These are phyloP conservation scores for Linderina pennispora DNA, from an alignment of 192 early-diverging fungal genomes.

Conservation along the genomic window DNA sequence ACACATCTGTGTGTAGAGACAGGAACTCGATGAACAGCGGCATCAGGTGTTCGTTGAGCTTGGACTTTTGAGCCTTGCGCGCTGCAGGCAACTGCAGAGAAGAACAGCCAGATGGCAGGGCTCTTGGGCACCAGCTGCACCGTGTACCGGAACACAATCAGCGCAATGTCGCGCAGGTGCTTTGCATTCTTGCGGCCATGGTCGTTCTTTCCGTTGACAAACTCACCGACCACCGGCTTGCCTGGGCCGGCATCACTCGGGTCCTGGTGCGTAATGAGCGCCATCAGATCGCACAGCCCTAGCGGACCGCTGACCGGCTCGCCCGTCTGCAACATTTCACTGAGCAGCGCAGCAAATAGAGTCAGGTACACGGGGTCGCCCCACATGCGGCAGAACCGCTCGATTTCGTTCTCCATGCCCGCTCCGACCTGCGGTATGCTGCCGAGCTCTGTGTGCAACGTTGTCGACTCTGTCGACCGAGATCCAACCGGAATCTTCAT, in stretches of 20 bases:
- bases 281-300: constrained; percentile 8
- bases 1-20: constrained; percentile 2
- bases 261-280: constrained; percentile 3
- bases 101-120: constrained; percentile 15
- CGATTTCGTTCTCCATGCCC: constrained; percentile 19
- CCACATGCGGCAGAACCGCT: constrained; percentile 31
- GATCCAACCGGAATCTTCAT: constrained; percentile 19
- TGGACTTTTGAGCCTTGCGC: no score
- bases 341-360: constrained; percentile 15
- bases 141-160: constrained; percentile 2
- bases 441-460: constrained; percentile 1
- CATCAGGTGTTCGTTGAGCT: constrained; percentile 2
- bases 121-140: constrained; percentile 4
- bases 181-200: constrained; percentile 9
- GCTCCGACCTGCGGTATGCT: constrained; percentile 6
- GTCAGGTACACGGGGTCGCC: constrained; percentile 21
- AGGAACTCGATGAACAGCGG: constrained; percentile 20
- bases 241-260: background rate
- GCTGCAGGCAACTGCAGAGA: constrained; percentile 11
- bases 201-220: constrained; percentile 2
- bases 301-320: constrained; percentile 1
- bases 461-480: background rate
- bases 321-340: constrained; percentile 8
- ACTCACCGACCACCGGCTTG: constrained; percentile 3
- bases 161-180: constrained; percentile 14